Evolutionary conservation across 2,329 filamentous ascomycete genomes (phyloP), one percentile per base, ranked within the genome.

Genomic region (Escovopsis sp.): DNA sequence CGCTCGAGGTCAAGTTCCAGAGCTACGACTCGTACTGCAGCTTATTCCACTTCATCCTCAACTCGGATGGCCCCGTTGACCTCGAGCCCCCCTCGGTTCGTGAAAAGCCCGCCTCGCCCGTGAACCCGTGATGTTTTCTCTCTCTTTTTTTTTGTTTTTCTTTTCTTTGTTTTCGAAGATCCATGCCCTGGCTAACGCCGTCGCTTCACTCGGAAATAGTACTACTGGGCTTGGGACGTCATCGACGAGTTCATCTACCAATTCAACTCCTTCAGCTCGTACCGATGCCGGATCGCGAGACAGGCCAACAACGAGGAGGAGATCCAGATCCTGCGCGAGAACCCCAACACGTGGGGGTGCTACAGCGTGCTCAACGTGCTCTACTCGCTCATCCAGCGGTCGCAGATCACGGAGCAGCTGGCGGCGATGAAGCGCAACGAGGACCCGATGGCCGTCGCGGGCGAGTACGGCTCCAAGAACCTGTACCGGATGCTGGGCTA

Each of bases 161-260:
- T 11, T 5, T 43, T 37, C 14, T 11, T 25, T 36, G 37, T n/a
- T n/a, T 7, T 35, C 13, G 33, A 35, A 20, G n/a, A n/a, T n/a
- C n/a, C n/a, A 20, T 37, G 14, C 15, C 7, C 20, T 34, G 39
- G 39, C 44, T 48, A 43, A 48, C 43, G 13, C 16, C 25, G 34
- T 5, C 11, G 8, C 27, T 4, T 8, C 11, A 3, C 27, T 29
- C 7, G 25, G 16, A 25, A 38, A 36, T 61, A 96, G 86, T 93
- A 94, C 70, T 95, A 89, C 71, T 98, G 91, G 91, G 91, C 91
- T 35, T 98, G 91, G 91, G 91, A 98, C 64, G 89, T 96, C 53
- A 95, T 98, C 67, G 91, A 98, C 65, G 91, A 98, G 67, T 98
- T 98, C 71, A 96, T 98, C 68, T 98, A 98, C 72, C 91, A 98